Evolutionary conservation across 306 rosid species (phyloP).

Genomic region (Acacia acuminata): DNA sequence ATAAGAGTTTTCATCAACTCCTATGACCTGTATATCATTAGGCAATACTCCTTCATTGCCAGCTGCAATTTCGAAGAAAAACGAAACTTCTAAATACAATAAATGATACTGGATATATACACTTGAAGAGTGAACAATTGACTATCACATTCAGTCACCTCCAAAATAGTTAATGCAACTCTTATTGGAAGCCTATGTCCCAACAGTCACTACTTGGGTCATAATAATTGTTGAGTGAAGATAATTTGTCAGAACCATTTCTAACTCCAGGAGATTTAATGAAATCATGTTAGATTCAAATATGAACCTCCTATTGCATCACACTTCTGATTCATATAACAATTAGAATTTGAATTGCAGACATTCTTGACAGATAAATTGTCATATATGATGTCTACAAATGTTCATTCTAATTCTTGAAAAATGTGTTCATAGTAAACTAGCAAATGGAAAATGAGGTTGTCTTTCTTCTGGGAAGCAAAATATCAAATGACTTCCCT

Average conservation of each 20-base stretch:
- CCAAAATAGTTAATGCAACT: too few species aligned
- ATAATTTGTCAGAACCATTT: background rate
- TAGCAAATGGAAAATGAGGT: background rate
- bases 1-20: too few species aligned
- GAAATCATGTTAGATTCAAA: background rate
- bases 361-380: background rate
- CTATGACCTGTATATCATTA: too few species aligned
- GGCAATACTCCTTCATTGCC: background rate
- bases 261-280: background rate
- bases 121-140: too few species aligned
- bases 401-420: constrained; percentile 1
- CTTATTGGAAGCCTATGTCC: too few species aligned
- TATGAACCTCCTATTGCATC: background rate
- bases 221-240: background rate
- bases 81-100: background rate
- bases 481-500: constrained; percentile 45
- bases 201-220: too few species aligned
- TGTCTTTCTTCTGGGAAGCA: constrained; percentile 16
- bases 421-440: constrained; percentile 8
- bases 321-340: background rate
- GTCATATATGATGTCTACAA: background rate
- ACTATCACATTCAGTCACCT: too few species aligned
- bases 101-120: too few species aligned
- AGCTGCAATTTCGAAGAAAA: background rate
- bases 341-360: background rate